Conservation (phyloP, 768 basidiomycete genomes). For the Mrakia hoshinonis region DNA sequence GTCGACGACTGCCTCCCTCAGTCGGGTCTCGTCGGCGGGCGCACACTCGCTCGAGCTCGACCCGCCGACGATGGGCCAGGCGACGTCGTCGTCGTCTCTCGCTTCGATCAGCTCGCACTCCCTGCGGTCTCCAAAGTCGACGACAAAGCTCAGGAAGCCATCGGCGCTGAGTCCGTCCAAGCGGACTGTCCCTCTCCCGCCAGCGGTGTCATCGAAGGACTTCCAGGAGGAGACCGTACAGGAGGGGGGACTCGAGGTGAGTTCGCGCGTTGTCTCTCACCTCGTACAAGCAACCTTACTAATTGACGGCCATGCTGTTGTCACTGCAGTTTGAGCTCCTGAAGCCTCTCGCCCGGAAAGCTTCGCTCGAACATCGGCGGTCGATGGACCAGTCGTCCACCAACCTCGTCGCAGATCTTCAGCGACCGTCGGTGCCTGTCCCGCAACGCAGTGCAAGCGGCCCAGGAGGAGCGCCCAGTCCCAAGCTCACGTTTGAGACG, state of each 20-base stretch:
- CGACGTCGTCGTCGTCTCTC: neutral
- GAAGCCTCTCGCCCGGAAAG: slow-evolving; percentile 22
- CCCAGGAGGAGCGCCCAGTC: neutral
- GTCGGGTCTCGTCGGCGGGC: neutral
- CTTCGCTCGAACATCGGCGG: neutral
- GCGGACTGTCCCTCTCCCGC: neutral
- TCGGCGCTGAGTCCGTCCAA: slow-evolving; percentile 6
- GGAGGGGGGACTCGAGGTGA: slow-evolving; percentile 17
- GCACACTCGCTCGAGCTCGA: neutral
- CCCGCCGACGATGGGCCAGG: neutral
- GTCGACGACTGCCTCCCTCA: neutral
- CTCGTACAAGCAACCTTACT: neutral
- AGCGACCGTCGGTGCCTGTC: neutral
- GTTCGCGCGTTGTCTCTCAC: neutral
- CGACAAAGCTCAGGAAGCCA: neutral
- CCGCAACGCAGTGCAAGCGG: neutral
- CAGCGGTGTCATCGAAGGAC: slow-evolving; percentile 6
- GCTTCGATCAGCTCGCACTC: neutral
- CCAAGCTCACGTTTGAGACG: neutral
- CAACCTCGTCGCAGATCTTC: neutral
- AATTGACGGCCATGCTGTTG: neutral
- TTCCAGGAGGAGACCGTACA: slow-evolving; percentile 21
- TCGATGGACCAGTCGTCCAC: neutral
- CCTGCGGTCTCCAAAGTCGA: slow-evolving; percentile 2
- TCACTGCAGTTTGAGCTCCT: slow-evolving; percentile 15